These are phyloP conservation scores for Trebouxia sp. DNA, from an alignment of 139 green algal species.

Conservation along the genomic window DNA sequence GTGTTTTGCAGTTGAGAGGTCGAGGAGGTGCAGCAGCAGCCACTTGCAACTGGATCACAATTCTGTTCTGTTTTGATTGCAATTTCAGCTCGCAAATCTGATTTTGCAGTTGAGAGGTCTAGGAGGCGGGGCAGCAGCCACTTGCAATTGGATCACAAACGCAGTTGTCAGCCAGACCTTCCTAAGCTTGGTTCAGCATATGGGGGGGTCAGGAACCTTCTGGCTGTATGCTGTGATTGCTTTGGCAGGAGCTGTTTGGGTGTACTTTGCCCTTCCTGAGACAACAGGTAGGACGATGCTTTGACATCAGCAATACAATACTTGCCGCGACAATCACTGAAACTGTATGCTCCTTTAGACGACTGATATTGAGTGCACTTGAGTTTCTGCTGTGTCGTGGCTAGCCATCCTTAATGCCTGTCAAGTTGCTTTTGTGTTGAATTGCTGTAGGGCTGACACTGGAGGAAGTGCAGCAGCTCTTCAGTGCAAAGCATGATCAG, in stretches of 20 bases:
- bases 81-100: neutral
- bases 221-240: conserved; percentile 52
- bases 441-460: conserved; percentile 45
- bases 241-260: conserved; percentile 45
- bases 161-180: conserved; percentile 68
- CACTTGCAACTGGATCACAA: too few species aligned
- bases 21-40: too few species aligned
- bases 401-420: neutral
- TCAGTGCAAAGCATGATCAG: neutral
- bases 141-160: conserved; percentile 76
- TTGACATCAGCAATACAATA: too few species aligned
- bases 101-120: conserved; percentile 42
- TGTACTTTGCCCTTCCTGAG: conserved; percentile 56
- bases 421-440: neutral
- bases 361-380: neutral
- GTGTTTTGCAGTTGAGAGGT: too few species aligned
- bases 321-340: too few species aligned
- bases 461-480: conserved; percentile 54
- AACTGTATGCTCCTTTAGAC: neutral
- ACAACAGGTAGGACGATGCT: conserved; percentile 49
- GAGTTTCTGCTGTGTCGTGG: neutral
- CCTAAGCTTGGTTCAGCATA: conserved; percentile 43
- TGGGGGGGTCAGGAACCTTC: conserved; percentile 62
- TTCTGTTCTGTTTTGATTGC: neutral
- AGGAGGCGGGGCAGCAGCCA: conserved; percentile 55